Base-by-base conservation (phyloP, 306 rosid genomes). In the Cicer arietinum region DNA sequence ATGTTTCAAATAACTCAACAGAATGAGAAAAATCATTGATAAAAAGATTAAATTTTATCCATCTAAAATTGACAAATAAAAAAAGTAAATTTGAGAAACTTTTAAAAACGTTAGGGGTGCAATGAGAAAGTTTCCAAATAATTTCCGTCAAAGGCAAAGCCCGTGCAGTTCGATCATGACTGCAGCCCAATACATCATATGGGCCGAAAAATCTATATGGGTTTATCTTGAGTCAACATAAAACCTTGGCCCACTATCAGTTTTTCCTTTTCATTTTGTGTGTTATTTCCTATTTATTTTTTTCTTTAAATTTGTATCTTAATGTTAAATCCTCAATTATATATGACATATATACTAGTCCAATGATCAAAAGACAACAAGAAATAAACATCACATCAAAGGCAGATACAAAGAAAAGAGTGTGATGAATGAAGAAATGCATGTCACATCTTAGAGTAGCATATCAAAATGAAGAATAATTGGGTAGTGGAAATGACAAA, bases 361-460 rank as follows among this genome's bases (percentile, higher is more conserved):
- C 40, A 67, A 67, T 52, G 50, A 73, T 73, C 30, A 71, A 25
- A 66, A 82, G 69, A 73, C 74, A 66, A 82, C 52, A 72, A 71
- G 68, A 52, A 67, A 65, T 39, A 25, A 7, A 65, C 47, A 48
- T 77, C 48, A 82, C 68, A 50, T 42, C 30, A 43, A 73, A n/a
- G n/a, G 43, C 35, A 77, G 5, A 40, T 11, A 54, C 40, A 41
- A 50, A 57, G 58, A 47, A 67, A 57, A 46, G 66, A 64, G 16
- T 10, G n/a, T 66, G 61, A 64, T 53, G 17, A 46, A 41, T 9
- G 70, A 60, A 52, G 16, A 22, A 22, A 69, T 18, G 50, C 53
- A 45, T 48, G 69, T 79, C 79, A 54, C 73, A 59, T 83, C 87
- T 20, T 30, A 39, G 42, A 8, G 41, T 7, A 22, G 52, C 45